Evolutionary conservation across 1,284 basidiomycete genomes (phyloP).

Genomic region (Lentinus polychrous): DNA sequence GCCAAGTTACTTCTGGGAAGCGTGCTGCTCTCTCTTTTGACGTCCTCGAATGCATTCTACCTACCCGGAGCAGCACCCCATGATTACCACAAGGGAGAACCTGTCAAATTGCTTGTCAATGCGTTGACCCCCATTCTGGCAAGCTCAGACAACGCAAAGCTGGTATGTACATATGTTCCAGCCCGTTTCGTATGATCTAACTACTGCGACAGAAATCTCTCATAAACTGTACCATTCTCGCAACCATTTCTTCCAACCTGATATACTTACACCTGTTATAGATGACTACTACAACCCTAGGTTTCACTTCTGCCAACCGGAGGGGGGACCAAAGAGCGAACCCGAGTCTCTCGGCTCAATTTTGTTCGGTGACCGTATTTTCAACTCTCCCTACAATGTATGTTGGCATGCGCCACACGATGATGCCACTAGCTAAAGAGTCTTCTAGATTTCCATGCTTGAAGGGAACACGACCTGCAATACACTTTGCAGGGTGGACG

Average conservation of each 20-base stretch:
- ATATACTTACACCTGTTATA: conserved; percentile 13
- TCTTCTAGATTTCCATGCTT: conserved; percentile 66
- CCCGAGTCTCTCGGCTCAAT: conserved; percentile 90
- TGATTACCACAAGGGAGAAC: conserved; percentile 66
- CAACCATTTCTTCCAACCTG: not conserved
- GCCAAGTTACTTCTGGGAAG: conserved; percentile 5
- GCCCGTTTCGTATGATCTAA: not conserved
- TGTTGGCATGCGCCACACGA: conserved; percentile 22
- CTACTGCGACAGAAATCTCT: conserved; percentile 60
- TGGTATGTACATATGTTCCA: conserved; percentile 43
- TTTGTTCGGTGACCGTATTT: conserved; percentile 93
- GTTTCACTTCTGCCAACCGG: conserved; percentile 85
- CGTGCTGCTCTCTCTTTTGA: conserved; percentile 17
- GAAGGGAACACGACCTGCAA: conserved; percentile 70
- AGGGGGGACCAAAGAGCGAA: conserved; percentile 70
- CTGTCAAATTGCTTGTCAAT: conserved; percentile 78
- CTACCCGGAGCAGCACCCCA: conserved; percentile 76
- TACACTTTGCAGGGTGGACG: conserved; percentile 59
- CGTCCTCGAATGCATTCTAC: conserved; percentile 47
- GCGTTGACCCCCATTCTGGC: conserved; percentile 81
- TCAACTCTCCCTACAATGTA: conserved; percentile 84
- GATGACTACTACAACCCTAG: conserved; percentile 86
- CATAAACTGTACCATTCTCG: conserved; percentile 54
- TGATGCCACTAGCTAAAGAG: conserved; percentile 5
- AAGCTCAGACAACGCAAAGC: conserved; percentile 64